Percentiles rank a stretch among this genome's conserved stretches.
Conservation (phyloP, 208 protist species). For the Acanthamoeba rhysodes region DNA sequence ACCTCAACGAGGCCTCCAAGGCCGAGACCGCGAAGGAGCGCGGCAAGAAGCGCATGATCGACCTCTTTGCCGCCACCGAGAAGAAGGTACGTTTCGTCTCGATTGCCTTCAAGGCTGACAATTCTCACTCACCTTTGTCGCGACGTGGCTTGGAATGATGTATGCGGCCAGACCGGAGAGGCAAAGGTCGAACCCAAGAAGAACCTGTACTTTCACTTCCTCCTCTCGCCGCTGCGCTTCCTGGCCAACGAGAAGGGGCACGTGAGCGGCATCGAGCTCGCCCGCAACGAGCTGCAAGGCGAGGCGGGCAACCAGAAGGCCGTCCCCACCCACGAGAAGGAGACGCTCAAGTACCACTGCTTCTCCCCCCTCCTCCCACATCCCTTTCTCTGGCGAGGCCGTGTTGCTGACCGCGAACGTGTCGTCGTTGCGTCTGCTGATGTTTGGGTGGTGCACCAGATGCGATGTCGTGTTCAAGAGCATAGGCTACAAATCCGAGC, state of each 20-base stretch:
- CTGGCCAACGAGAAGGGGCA: background rate
- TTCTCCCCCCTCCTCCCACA: background rate
- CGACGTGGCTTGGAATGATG: no score
- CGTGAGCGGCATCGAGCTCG: constrained; percentile 47
- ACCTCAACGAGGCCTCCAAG: constrained; percentile 54
- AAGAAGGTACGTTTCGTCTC: background rate
- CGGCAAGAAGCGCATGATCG: constrained; percentile 70
- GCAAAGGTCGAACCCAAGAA: background rate
- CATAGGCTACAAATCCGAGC: constrained; percentile 59
- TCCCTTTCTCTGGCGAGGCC: background rate
- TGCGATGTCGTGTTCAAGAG: constrained; percentile 58
- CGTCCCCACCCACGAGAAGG: constrained; percentile 39
- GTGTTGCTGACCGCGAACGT: background rate
- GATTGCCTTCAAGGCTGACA: no score
- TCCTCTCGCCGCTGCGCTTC: constrained; percentile 8
- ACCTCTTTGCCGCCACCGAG: constrained; percentile 11
- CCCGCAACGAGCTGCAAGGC: constrained; percentile 32
- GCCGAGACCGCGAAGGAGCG: background rate
- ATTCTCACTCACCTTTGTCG: no score
- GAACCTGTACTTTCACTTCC: constrained; percentile 45
- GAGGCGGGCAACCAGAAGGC: constrained; percentile 37
- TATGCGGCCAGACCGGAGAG: background rate
- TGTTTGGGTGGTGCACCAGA: no score
- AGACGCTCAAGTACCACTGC: background rate
- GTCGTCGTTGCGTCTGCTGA: background rate